phyloP scores from a whole-genome alignment of 208 protist genomes.

The Trichomonas gallinae region DNA sequence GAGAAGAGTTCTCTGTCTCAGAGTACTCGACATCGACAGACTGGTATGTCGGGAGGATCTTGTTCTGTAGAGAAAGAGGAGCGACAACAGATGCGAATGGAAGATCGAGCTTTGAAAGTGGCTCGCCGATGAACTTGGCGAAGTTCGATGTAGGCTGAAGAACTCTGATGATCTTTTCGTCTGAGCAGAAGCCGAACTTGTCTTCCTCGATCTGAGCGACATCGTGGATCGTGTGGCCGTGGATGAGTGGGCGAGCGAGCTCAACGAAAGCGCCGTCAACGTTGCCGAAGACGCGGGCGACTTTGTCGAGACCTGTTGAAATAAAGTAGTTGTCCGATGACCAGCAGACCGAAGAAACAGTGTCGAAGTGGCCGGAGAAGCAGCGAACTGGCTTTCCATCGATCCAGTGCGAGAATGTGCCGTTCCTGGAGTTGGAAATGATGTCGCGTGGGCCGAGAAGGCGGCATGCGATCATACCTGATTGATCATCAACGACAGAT shows the following conservation, averaged over 20 bases:
- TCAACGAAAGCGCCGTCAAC: background rate
- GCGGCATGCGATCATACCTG: background rate
- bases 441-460: background rate
- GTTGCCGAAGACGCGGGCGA: background rate
- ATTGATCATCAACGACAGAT: background rate
- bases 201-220: background rate
- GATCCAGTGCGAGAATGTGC: background rate
- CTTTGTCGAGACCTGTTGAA: background rate
- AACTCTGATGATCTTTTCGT: background rate
- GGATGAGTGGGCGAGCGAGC: background rate
- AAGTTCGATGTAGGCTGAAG: background rate
- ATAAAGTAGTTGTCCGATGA: background rate
- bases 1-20: too few species aligned
- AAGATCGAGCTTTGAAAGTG: background rate
- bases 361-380: background rate
- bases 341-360: background rate
- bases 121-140: background rate
- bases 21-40: background rate
- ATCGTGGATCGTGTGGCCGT: background rate
- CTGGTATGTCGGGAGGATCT: background rate
- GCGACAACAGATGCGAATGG: background rate
- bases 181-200: background rate
- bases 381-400: background rate
- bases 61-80: background rate
- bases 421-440: background rate